Base-by-base conservation (phyloP, 768 basidiomycete species). In the Termitomyces sp. region DNA sequence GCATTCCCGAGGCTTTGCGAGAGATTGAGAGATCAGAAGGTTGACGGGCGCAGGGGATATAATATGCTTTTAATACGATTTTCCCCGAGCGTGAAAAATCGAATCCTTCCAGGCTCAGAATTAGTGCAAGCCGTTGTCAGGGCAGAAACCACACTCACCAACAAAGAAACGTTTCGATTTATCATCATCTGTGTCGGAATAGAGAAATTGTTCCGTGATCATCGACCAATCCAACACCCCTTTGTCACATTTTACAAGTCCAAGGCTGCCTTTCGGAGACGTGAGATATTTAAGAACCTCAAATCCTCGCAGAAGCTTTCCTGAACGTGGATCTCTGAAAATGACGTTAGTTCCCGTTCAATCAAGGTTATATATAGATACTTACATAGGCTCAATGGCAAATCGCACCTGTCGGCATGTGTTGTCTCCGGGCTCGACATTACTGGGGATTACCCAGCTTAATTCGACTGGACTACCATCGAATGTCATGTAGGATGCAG, bases 341-440 rank as follows among this genome's bases (percentile, higher is more conserved):
- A 20, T 5, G n/a, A 31, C 11, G 40, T 67, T 46, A 64, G 60
- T n/a, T n/a, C 17, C 31, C 10, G 15, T 14, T 20, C 34, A 50
- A 38, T 9, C 9, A 34, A 4, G 47, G 57, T 47, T 12, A 12
- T 47, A 40, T 37, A 37, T 38, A 31, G 10, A 65, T 25, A 25
- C 67, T 57, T 52, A 73, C 73, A 71, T 72, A n/a, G 73, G 73
- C 56, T 74, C 73, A 40, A 74, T 71, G 10, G 72, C 72, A 55
- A 74, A 74, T 32, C 73, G 66, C 32, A 74, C 63, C 63, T 74
- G 71, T 37, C 73, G 68, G 37, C 38, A 60, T 49, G 60, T 38
- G 10, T 56, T 56, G 15, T 63, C 61, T 37, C 56, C 47, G 42
- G 67, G 48, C 53, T 65, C 69, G 29, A 46, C 59, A 31, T 60